Base-by-base conservation (phyloP, 352 stramenopile species). In the Phytophthora citricola region DNA sequence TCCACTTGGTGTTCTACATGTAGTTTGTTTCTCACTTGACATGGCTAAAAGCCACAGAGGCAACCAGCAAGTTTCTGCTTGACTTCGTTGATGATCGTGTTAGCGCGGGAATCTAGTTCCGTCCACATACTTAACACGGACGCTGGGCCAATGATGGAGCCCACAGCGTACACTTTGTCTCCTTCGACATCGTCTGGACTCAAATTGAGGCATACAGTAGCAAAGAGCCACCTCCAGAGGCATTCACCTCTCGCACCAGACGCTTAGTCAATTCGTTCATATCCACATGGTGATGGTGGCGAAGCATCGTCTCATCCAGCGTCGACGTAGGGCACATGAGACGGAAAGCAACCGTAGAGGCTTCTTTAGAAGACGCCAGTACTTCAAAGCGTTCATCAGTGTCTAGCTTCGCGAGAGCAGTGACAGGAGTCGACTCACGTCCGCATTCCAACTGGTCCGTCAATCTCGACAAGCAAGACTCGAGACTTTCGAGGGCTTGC, bases 281-380 rank as follows among this genome's bases (percentile, higher is more conserved):
- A 51, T 92, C 81, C 39, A 92, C 72, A 46, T 91, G 82, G 62
- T 92, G 81, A 49, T 87, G 81, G 51, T 92, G 84, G 17, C 80
- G 81, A 61, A 92, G 71, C 78, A 90, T 89, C 10, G 79, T 68
- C 40, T 82, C 78, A 54, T 89, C 71, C 34, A 90, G 63, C 7
- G 74, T 71, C 11, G 76, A 79, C 7, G 77, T 66, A 4, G 81
- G 84, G 45, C 82, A 89, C 22, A 48, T 62, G 3, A 92, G 65
- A 1, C 80, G 81, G 36, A 92, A 92, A 22, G 46, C 69, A 7
- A 71, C 60, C 15, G 50, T 65, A 15, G 48, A 64, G 12, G 40
- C 36, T 53, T 63, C 31, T 14, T 57, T 46, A 24, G 34, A 38
- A 12, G 15, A 27, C 2, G 22, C 12, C 39, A 76, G 47, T 20